phyloP scores from a whole-genome alignment of 169 alveolate genomes.

The Perkinsus marinus region DNA sequence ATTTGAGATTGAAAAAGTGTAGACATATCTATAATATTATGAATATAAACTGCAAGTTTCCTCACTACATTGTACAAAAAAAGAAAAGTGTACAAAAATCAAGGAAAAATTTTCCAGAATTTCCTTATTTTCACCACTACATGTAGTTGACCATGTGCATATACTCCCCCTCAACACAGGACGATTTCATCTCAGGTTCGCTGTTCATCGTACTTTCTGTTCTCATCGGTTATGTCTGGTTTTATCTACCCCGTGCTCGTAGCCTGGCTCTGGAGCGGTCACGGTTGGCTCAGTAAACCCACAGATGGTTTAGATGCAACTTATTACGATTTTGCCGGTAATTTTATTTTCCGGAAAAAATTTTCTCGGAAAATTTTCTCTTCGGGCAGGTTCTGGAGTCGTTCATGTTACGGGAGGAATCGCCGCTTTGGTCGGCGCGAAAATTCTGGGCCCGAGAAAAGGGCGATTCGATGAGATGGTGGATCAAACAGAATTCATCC shows the following conservation, averaged over 20 bases:
- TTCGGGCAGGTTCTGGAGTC: background rate
- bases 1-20: no score
- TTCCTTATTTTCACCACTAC: no score
- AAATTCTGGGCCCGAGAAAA: background rate
- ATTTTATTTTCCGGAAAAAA: background rate
- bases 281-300: background rate
- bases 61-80: no score
- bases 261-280: background rate
- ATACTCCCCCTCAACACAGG: no score
- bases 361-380: background rate
- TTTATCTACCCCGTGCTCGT: background rate
- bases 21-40: no score
- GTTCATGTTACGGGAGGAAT: background rate
- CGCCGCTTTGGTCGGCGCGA: background rate
- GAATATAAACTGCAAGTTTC: no score
- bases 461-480: background rate
- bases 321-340: background rate
- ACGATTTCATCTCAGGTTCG: background rate
- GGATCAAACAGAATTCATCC: background rate
- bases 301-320: background rate
- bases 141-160: no score
- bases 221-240: background rate
- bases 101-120: no score
- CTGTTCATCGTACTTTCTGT: background rate
- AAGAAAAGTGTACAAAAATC: no score